phyloP scores from a whole-genome alignment of 192 early-diverging fungal species.

The Geranomyces variabilis region DNA sequence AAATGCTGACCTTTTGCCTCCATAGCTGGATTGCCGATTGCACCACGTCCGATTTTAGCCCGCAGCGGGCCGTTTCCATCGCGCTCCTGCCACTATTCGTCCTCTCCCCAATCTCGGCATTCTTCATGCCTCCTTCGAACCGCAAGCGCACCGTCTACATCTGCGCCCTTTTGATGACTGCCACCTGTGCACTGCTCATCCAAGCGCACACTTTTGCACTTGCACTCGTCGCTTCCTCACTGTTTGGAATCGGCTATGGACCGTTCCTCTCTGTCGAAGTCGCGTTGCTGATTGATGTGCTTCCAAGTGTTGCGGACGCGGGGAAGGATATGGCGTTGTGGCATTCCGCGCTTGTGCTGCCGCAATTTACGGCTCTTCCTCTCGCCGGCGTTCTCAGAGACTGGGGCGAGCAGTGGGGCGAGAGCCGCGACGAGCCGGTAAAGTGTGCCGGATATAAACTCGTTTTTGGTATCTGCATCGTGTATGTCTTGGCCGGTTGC shows the following conservation, averaged over 20 bases:
- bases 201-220: conserved; percentile 21
- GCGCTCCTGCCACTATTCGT: conserved; percentile 48
- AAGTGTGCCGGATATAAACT: conserved; percentile 51
- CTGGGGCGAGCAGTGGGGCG: conserved; percentile 41
- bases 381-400: conserved; percentile 46
- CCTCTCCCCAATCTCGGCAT: conserved; percentile 42
- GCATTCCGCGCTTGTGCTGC: conserved; percentile 43
- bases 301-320: conserved; percentile 33
- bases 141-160: conserved; percentile 36
- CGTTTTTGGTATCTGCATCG: conserved; percentile 31
- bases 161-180: conserved; percentile 26
- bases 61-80: conserved; percentile 46
- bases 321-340: conserved; percentile 52
- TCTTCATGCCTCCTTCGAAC: conserved; percentile 23
- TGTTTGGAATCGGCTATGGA: conserved; percentile 43
- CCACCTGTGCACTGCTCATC: conserved; percentile 29
- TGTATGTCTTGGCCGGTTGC: conserved; percentile 37
- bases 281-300: conserved; percentile 46
- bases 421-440: conserved; percentile 18
- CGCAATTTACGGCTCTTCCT: conserved; percentile 48
- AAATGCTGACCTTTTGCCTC: too few species aligned
- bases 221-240: conserved; percentile 20
- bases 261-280: conserved; percentile 38
- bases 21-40: conserved; percentile 52
- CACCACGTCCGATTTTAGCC: conserved; percentile 29